Evolutionary conservation across 2,329 filamentous ascomycete species (phyloP), one percentile per base, ranked within the genome.

Genomic region (Scedosporium boydii): DNA sequence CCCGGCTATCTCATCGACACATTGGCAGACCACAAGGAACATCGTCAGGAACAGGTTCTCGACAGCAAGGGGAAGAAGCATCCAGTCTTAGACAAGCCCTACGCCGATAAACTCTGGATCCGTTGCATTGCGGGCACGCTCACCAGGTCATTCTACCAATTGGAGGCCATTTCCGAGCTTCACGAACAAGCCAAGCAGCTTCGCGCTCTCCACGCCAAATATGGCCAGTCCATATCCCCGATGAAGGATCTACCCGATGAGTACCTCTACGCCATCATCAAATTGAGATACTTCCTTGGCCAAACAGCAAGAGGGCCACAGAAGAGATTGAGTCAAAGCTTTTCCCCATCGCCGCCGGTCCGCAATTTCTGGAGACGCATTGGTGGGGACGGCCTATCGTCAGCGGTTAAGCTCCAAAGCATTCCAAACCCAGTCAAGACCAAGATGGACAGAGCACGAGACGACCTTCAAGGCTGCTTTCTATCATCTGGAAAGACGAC

Each of bases 1-100:
- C 84, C 84, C 0, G 71, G 71, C 0, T 86, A 85, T 69, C 87
- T 86, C 65, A 70, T 74, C 4, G 73, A 80, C 1, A 61, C 70
- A 0, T 55, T 84, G 1, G 64, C 68, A 6, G 78, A 82, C 1
- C 66, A 68, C 29, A 74, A 71, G 23, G 80, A 83, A 14, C 83
- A 86, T 66, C 71, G 76, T 0, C 68, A 70, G 9, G 77, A 82
- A 57, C 68, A 72, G 61, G 18, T 83, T 18, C 74, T 69, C 16
- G 80, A 82, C 61, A 65, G 62, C 0, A 29, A 68, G 3, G 75
- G 75, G 14, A 62, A 70, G 3, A 9, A 61, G 1, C 73, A 77
- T 46, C 71, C 72, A 0, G 42, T 64, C 0, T 42, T 66, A n/a
- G 65, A 63, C 23, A 60, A 38, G 6, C 27, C 12, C 2, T 63